Percentiles rank a stretch among this genome's conserved stretches.
phyloP scores from a whole-genome alignment of 2,329 filamentous ascomycete species.

The Calonectria ilicicola region DNA sequence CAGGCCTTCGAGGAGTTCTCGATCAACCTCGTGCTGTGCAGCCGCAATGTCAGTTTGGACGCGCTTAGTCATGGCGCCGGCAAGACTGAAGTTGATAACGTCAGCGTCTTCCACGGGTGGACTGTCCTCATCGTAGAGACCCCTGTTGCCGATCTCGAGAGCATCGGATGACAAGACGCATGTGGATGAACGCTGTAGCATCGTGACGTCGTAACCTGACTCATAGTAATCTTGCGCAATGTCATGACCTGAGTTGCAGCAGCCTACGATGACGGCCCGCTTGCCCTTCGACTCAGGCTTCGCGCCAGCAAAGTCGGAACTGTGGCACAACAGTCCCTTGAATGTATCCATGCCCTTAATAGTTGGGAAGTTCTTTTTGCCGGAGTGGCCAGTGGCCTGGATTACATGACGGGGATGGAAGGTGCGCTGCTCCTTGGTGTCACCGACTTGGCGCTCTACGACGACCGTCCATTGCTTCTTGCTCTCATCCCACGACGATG shows the following conservation, averaged over 20 bases:
- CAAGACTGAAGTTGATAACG: neutral
- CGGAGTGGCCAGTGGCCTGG: neutral
- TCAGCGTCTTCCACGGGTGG: neutral
- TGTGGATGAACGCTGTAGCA: neutral
- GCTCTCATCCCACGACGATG: neutral
- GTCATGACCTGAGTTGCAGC: neutral
- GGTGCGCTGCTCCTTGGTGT: neutral
- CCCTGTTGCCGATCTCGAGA: neutral
- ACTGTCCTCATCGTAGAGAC: neutral
- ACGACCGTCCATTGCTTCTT: conserved; percentile 2
- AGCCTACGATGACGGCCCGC: neutral
- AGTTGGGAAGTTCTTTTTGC: conserved; percentile 3
- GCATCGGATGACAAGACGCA: neutral
- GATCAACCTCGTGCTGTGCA: neutral
- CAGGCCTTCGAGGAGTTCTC: neutral
- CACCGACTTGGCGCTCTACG: neutral
- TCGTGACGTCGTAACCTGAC: neutral
- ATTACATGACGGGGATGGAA: neutral
- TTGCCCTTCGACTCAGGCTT: neutral
- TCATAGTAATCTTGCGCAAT: neutral
- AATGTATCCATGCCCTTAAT: neutral
- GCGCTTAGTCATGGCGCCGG: neutral
- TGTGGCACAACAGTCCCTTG: neutral
- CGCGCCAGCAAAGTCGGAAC: neutral
- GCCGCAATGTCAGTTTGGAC: neutral